A percentile compares a stretch with the other conserved stretches of the same genome.
These are phyloP conservation scores for Polytrichum formosum DNA, from an alignment of 225 moss, liverwort and hornwort genomes.

Conservation along the genomic window DNA sequence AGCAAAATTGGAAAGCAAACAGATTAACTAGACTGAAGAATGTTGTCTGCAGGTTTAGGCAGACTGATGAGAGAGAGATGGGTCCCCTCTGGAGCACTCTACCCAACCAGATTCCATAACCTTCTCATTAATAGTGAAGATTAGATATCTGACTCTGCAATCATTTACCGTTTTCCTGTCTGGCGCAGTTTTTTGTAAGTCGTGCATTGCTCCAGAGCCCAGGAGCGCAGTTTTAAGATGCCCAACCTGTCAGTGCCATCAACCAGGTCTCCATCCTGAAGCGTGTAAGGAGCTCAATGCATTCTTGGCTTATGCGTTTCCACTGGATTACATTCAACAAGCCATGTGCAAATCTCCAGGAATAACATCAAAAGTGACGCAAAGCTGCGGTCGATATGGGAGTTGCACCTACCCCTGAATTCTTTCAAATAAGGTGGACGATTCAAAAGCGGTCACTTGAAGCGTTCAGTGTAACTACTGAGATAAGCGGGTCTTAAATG, in stretches of 20 bases:
- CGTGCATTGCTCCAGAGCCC: conserved; percentile 1
- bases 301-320: conserved; percentile 9
- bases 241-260: conserved; percentile 12
- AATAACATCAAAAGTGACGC: background rate
- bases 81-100: background rate
- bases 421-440: no score
- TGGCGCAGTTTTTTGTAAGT: no score
- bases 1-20: no score
- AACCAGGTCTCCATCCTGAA: conserved; percentile 15
- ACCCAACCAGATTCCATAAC: background rate
- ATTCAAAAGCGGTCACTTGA: no score
- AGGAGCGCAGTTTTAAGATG: conserved; percentile 8
- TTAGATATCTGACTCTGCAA: no score
- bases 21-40: no score
- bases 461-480: no score
- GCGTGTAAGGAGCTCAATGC: conserved; percentile 17
- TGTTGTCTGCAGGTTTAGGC: background rate
- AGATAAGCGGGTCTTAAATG: no score
- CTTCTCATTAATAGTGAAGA: no score
- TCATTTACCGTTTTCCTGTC: no score
- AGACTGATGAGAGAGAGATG: background rate
- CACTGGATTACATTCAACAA: conserved; percentile 15
- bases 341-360: conserved; percentile 9
- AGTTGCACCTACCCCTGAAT: background rate
- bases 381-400: no score